Evolutionary conservation across 2,329 filamentous ascomycete genomes (phyloP).

Genomic region (Tympanopsis confertula): DNA sequence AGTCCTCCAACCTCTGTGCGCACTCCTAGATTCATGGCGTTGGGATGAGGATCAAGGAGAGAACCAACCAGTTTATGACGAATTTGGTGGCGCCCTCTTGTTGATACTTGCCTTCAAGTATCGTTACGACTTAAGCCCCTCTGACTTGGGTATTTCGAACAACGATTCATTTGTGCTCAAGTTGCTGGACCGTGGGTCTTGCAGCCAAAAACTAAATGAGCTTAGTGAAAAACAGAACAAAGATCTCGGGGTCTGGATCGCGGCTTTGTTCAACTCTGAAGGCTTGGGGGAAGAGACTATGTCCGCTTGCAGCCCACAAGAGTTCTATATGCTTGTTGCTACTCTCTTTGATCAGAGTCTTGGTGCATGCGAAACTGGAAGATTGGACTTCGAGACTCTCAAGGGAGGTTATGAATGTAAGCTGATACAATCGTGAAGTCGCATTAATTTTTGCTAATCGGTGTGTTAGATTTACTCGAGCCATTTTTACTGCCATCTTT

Average conservation of each 20-base stretch:
- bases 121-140: constrained; percentile 37
- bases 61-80: constrained; percentile 53
- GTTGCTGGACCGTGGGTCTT: constrained; percentile 31
- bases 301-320: constrained; percentile 50
- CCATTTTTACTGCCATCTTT: constrained; percentile 52
- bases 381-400: constrained; percentile 42
- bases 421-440: constrained; percentile 9
- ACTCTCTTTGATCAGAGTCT: constrained; percentile 51
- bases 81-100: constrained; percentile 50
- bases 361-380: constrained; percentile 39
- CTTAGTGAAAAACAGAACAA: constrained; percentile 41
- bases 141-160: constrained; percentile 37
- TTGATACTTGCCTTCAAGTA: constrained; percentile 43
- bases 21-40: constrained; percentile 47
- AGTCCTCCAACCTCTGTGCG: constrained; percentile 44
- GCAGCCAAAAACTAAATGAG: constrained; percentile 32
- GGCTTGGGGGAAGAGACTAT: constrained; percentile 54
- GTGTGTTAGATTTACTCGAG: constrained; percentile 39
- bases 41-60: constrained; percentile 55
- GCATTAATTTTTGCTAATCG: neutral
- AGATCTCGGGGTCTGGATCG: constrained; percentile 47
- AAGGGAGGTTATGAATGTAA: constrained; percentile 51
- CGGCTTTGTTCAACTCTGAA: constrained; percentile 48
- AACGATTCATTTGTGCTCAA: constrained; percentile 41
- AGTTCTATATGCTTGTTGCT: constrained; percentile 50